Conservation (phyloP, 108 stramenopile genomes). For the Conticribra weissflogii region DNA sequence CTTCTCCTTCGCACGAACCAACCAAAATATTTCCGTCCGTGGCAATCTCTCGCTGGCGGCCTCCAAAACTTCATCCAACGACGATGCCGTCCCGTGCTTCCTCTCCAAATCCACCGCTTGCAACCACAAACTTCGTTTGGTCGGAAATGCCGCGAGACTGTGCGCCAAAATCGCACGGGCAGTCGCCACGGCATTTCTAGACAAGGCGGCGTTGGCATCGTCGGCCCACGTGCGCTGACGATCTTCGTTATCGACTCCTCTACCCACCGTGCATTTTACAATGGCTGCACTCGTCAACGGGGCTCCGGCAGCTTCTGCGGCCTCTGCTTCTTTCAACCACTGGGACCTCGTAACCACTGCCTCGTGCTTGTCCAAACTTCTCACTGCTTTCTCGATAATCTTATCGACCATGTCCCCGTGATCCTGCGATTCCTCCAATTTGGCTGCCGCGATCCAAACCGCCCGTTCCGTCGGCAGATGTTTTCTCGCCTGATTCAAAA, state of each 20-base stretch:
- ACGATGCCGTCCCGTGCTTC: constrained; percentile 70
- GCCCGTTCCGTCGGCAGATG: constrained; percentile 90
- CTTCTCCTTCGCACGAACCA: constrained; percentile 95
- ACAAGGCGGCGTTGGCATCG: constrained; percentile 87
- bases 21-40: constrained; percentile 95
- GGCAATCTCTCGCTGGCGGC: constrained; percentile 87
- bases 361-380: constrained; percentile 65
- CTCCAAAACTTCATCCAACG: constrained; percentile 79
- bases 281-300: constrained; percentile 90
- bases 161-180: constrained; percentile 89
- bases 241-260: constrained; percentile 95
- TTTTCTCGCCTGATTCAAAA: constrained; percentile 94
- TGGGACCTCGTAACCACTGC: constrained; percentile 86
- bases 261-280: constrained; percentile 79
- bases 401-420: constrained; percentile 74
- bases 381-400: constrained; percentile 81
- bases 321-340: constrained; percentile 93
- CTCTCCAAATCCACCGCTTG: constrained; percentile 93
- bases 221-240: constrained; percentile 93
- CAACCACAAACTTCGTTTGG: constrained; percentile 88
- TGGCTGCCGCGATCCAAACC: constrained; percentile 96
- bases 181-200: constrained; percentile 74
- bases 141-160: constrained; percentile 78
- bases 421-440: constrained; percentile 96
- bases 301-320: constrained; percentile 80